These are phyloP conservation scores for Mycena venus DNA, from an alignment of 768 basidiomycete genomes.

Conservation along the genomic window DNA sequence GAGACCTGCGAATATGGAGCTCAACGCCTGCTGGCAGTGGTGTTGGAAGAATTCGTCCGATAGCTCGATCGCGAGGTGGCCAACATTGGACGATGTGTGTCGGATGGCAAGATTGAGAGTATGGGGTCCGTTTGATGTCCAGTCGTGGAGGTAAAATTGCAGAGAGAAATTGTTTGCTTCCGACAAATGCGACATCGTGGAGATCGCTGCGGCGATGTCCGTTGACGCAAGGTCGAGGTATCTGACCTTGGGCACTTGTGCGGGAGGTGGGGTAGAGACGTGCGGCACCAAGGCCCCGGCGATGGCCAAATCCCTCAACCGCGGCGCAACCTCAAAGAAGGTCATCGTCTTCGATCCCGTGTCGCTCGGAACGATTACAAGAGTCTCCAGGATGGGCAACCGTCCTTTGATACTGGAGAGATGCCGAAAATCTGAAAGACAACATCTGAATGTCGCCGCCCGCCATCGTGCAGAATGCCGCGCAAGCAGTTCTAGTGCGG, in stretches of 20 bases:
- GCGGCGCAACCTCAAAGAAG: neutral
- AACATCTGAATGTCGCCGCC: neutral
- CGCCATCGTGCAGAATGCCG: conserved; percentile 6
- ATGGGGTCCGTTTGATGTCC: neutral
- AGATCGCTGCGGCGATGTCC: neutral
- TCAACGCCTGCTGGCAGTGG: conserved; percentile 7
- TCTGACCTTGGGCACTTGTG: neutral
- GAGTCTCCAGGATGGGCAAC: neutral
- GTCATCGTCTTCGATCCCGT: neutral
- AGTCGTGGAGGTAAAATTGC: conserved; percentile 9
- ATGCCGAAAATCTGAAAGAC: neutral
- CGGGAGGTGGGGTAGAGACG: neutral
- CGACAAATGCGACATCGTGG: neutral
- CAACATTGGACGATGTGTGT: neutral
- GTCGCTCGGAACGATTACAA: neutral
- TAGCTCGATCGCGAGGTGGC: neutral
- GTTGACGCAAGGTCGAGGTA: neutral
- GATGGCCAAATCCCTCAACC: neutral
- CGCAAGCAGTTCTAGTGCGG: neutral
- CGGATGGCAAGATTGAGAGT: neutral
- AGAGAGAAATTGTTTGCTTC: neutral
- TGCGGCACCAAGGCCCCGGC: neutral
- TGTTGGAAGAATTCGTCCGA: neutral
- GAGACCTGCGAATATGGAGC: neutral
- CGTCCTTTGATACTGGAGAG: neutral